phyloP scores from a whole-genome alignment of 2,329 filamentous ascomycete species.

The Polychaeton citri region DNA sequence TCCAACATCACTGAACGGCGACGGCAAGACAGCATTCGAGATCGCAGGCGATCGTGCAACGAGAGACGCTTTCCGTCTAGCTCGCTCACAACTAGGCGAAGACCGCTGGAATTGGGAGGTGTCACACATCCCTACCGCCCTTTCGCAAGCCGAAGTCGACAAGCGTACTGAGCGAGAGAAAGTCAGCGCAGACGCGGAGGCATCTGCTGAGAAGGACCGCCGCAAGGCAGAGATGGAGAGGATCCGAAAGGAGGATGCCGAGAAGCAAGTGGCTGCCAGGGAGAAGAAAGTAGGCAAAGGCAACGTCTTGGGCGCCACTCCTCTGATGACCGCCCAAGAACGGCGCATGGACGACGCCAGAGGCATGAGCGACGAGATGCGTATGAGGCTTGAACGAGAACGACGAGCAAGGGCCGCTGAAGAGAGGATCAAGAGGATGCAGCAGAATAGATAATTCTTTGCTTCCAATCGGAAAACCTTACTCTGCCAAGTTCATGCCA shows the following conservation, averaged over 20 bases:
- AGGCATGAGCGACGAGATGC: constrained; percentile 79
- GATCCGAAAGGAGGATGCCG: constrained; percentile 52
- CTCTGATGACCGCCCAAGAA: constrained; percentile 65
- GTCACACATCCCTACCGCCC: constrained; percentile 56
- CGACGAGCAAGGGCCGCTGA: constrained; percentile 82
- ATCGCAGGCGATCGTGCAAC: constrained; percentile 75
- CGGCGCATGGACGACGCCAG: constrained; percentile 70
- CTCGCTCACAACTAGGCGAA: constrained; percentile 71
- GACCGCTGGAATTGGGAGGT: constrained; percentile 63
- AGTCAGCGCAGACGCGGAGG: constrained; percentile 52
- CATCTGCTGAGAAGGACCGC: constrained; percentile 46
- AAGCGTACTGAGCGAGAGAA: constrained; percentile 57
- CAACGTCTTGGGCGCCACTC: constrained; percentile 35
- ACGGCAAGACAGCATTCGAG: constrained; percentile 78
- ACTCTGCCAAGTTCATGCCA: too few species aligned
- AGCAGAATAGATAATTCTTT: constrained; percentile 17
- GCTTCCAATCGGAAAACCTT: too few species aligned
- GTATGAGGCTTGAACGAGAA: constrained; percentile 72
- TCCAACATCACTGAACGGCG: constrained; percentile 54
- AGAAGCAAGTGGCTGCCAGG: constrained; percentile 36
- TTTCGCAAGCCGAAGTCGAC: constrained; percentile 61
- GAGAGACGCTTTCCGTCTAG: constrained; percentile 81
- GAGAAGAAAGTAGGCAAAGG: constrained; percentile 39
- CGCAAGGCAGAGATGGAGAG: constrained; percentile 63
- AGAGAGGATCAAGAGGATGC: constrained; percentile 63